Evolutionary conservation across 208 protist genomes (phyloP).

Genomic region (Trypanosoma mega): DNA sequence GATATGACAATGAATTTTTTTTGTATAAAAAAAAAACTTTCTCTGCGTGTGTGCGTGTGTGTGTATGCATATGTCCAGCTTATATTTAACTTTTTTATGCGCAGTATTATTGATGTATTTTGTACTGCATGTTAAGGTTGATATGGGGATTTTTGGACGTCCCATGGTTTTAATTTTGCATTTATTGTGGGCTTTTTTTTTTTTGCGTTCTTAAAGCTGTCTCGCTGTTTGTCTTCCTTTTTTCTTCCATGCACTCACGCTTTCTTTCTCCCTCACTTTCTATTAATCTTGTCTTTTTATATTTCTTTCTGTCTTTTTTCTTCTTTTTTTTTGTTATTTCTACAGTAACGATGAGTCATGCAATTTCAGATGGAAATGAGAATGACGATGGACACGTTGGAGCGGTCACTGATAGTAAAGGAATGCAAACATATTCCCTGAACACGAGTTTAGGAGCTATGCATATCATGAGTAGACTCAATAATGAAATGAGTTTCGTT

Average conservation of each 20-base stretch:
- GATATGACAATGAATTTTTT: background rate
- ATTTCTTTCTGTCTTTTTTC: slow-evolving; percentile 8
- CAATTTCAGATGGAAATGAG: background rate
- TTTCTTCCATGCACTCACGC: background rate
- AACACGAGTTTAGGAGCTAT: slow-evolving; percentile 39
- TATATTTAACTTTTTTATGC: background rate
- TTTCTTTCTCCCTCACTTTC: slow-evolving; percentile 10
- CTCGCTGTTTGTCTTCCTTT: no score
- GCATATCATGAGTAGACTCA: slow-evolving; percentile 60
- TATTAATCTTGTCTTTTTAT: background rate
- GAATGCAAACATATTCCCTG: slow-evolving; percentile 28
- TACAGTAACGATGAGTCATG: slow-evolving; percentile 2
- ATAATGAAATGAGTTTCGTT: slow-evolving; percentile 72
- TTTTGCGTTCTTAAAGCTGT: no score
- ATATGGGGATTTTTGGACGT: no score
- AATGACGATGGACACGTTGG: slow-evolving; percentile 15
- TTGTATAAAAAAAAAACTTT: slow-evolving; percentile 18
- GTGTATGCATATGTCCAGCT: no score
- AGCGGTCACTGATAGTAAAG: slow-evolving; percentile 14
- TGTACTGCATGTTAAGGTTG: no score
- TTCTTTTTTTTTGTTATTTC: slow-evolving; percentile 6
- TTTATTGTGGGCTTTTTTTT: no score
- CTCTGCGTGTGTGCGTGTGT: no score
- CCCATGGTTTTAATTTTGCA: no score
- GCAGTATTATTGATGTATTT: slow-evolving; percentile 1